Conservation (phyloP, 228 moss, liverwort and hornwort species). For the Sphagnum fallax region DNA sequence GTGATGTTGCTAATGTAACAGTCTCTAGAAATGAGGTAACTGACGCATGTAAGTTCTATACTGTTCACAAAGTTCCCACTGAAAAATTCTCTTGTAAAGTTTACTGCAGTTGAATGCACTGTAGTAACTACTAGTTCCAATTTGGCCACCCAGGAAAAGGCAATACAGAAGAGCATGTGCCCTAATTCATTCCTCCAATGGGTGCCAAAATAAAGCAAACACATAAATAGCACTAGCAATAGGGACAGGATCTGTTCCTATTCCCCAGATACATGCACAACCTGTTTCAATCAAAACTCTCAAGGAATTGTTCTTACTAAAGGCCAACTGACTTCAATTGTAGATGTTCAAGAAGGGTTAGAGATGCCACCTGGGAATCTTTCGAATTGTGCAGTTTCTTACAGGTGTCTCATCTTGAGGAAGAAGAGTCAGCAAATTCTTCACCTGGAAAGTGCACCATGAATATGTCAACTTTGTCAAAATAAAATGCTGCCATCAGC, state of each 20-base stretch:
- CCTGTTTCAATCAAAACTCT: neutral
- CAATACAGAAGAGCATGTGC: no score
- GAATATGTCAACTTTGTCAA: no score
- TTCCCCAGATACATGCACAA: no score
- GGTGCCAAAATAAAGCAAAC: neutral
- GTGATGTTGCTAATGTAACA: no score
- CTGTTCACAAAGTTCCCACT: no score
- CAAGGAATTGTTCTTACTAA: neutral
- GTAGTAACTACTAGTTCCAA: no score
- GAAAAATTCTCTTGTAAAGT: no score
- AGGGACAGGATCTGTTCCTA: no score
- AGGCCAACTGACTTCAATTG: neutral
- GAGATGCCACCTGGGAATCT: constrained; percentile 67
- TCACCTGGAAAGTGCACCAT: constrained; percentile 33
- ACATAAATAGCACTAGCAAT: neutral
- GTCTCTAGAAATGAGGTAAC: no score
- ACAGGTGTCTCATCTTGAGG: constrained; percentile 82
- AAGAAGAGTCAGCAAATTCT: constrained; percentile 79
- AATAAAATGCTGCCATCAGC: neutral
- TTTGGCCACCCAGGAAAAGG: no score
- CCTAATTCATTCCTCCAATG: neutral
- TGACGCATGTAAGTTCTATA: no score
- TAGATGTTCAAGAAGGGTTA: neutral
- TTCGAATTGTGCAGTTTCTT: constrained; percentile 76
- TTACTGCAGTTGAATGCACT: no score